These are phyloP conservation scores for Tolypocladium amazonense DNA, from an alignment of 2,329 filamentous ascomycete genomes.

Conservation along the genomic window DNA sequence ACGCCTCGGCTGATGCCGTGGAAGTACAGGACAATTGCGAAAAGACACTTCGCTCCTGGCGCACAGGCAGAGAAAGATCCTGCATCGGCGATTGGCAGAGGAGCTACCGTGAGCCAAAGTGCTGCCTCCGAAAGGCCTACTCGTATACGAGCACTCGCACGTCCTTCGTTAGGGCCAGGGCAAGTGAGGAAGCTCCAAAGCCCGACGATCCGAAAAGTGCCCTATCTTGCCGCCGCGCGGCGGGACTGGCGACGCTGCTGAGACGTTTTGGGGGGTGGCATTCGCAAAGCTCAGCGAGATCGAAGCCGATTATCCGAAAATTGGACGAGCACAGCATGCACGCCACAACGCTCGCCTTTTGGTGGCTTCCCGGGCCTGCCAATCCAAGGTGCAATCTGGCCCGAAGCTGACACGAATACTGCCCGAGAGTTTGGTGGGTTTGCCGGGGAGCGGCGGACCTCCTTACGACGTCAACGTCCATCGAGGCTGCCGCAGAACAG, in stretches of 20 bases:
- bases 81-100: conserved; percentile 1
- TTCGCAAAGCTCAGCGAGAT: neutral
- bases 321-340: neutral
- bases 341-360: neutral
- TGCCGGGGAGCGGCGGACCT: neutral
- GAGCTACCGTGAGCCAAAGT: neutral
- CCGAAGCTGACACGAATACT: neutral
- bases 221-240: neutral
- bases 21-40: neutral
- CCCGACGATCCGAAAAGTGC: neutral
- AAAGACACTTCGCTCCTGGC: neutral
- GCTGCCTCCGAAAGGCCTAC: neutral
- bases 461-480: neutral
- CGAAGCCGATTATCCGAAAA: conserved; percentile 2
- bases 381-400: neutral
- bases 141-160: neutral
- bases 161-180: neutral
- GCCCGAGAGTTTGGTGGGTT: neutral
- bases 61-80: neutral
- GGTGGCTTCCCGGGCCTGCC: neutral
- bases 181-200: neutral
- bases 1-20: neutral
- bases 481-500: neutral
- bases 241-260: neutral
- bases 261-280: neutral